These are phyloP conservation scores for Phytophthora pluvialis DNA, from an alignment of 352 stramenopile genomes.

Conservation along the genomic window DNA sequence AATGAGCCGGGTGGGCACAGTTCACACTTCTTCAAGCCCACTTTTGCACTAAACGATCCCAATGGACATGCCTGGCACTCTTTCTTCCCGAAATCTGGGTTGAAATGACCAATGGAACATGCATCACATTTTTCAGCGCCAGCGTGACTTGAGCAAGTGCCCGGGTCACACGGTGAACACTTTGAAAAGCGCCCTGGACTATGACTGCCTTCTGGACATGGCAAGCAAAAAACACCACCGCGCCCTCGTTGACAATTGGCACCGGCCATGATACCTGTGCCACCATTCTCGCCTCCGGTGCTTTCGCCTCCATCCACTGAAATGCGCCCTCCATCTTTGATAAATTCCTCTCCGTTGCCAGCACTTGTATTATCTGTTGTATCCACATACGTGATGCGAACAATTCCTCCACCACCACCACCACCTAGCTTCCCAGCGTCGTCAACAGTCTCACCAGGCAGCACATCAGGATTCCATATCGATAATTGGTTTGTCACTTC, in stretches of 20 bases:
- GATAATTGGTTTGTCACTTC: conserved; percentile 21
- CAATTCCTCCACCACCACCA: conserved; percentile 62
- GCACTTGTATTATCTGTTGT: conserved; percentile 20
- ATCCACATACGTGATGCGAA: conserved; percentile 63
- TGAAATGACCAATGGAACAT: conserved; percentile 69
- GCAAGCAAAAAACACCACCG: conserved; percentile 70
- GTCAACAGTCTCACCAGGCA: conserved; percentile 11
- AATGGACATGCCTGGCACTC: conserved; percentile 64
- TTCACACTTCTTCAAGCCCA: conserved; percentile 60
- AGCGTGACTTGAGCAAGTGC: conserved; percentile 56
- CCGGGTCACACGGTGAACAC: conserved; percentile 75
- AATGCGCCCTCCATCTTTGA: conserved; percentile 60
- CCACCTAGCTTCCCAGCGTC: conserved; percentile 51
- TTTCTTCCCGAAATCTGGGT: conserved; percentile 72
- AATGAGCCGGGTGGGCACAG: conserved; percentile 68
- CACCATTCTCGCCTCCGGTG: conserved; percentile 65
- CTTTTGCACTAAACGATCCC: conserved; percentile 55
- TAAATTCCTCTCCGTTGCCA: conserved; percentile 62
- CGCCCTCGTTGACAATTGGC: conserved; percentile 70
- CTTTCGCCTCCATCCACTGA: conserved; percentile 53
- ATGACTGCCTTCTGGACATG: conserved; percentile 69
- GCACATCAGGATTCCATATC: conserved; percentile 44
- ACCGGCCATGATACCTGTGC: conserved; percentile 51
- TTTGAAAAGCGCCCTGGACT: conserved; percentile 62
- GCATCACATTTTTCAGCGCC: conserved; percentile 55